Evolutionary conservation across 2,329 filamentous ascomycete genomes (phyloP).

Genomic region (Diaporthe sp.): DNA sequence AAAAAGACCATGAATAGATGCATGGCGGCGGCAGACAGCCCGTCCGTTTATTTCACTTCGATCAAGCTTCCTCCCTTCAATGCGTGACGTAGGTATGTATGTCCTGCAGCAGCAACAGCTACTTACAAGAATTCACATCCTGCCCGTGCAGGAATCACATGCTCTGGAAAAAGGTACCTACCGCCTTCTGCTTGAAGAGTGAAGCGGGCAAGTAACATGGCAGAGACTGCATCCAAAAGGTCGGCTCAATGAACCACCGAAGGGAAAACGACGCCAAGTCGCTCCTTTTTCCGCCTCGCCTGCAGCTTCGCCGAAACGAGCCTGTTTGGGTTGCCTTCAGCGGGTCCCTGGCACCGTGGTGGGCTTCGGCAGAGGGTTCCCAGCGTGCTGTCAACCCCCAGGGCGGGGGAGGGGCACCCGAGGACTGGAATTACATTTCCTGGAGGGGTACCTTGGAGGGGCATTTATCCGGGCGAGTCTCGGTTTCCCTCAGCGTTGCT

Average conservation of each 20-base stretch:
- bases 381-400: conserved; percentile 17
- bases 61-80: background rate
- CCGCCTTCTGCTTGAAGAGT: background rate
- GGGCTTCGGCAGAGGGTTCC: conserved; percentile 6
- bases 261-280: background rate
- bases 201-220: no score
- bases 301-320: conserved; percentile 30
- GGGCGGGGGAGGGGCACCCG: conserved; percentile 34
- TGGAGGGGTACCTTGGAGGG: conserved; percentile 30
- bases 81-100: conserved; percentile 17
- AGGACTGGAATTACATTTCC: conserved; percentile 12
- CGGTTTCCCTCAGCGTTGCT: background rate
- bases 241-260: conserved; percentile 30
- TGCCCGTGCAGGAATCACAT: conserved; percentile 14
- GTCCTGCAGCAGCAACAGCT: background rate
- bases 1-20: conserved; percentile 41
- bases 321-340: conserved; percentile 4
- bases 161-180: background rate
- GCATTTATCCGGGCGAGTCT: conserved; percentile 25
- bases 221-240: background rate
- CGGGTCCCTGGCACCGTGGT: conserved; percentile 14
- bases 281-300: conserved; percentile 30
- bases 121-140: background rate
- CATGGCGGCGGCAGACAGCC: conserved; percentile 38
- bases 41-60: conserved; percentile 21